A percentile compares a stretch with the other conserved stretches of the same genome.
Evolutionary conservation across 176 grass and related monocot species (phyloP).

Genomic region (Carex kokanica): DNA sequence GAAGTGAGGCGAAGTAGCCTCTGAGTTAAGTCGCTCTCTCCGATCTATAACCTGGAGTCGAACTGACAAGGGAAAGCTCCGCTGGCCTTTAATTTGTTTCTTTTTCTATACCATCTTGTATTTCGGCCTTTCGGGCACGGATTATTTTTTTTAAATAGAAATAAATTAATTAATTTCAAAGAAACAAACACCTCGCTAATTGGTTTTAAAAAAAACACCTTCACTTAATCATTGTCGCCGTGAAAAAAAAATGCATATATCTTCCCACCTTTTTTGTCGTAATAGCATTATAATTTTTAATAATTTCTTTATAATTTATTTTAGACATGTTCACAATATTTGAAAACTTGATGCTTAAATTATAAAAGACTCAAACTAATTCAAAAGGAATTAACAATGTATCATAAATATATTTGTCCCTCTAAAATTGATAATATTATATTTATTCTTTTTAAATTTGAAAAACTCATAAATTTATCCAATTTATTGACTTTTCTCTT

Average conservation of each 20-base stretch:
- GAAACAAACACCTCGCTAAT: too few relatives aligned
- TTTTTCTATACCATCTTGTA: background rate
- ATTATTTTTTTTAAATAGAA: too few relatives aligned
- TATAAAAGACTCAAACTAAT: background rate
- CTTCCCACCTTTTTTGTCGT: background rate
- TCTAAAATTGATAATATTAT: too few relatives aligned
- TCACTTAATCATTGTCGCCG: too few relatives aligned
- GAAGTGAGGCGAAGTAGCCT: background rate
- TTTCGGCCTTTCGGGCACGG: background rate
- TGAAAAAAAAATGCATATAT: background rate
- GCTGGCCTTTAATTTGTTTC: background rate
- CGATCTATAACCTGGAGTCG: background rate
- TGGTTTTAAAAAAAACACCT: too few relatives aligned
- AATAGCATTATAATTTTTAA: background rate
- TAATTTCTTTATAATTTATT: background rate
- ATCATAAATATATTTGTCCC: too few relatives aligned
- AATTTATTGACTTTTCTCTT: too few relatives aligned
- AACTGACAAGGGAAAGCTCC: constrained; percentile 4
- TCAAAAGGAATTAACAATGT: too few relatives aligned
- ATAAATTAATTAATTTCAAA: too few relatives aligned
- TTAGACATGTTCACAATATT: background rate
- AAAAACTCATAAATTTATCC: too few relatives aligned
- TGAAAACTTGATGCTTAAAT: background rate
- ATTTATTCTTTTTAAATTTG: too few relatives aligned
- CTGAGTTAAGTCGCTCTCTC: background rate